Evolutionary conservation across 306 rosid genomes (phyloP), one percentile per base, ranked within the genome.

Genomic region (Quercus aquifolioides): DNA sequence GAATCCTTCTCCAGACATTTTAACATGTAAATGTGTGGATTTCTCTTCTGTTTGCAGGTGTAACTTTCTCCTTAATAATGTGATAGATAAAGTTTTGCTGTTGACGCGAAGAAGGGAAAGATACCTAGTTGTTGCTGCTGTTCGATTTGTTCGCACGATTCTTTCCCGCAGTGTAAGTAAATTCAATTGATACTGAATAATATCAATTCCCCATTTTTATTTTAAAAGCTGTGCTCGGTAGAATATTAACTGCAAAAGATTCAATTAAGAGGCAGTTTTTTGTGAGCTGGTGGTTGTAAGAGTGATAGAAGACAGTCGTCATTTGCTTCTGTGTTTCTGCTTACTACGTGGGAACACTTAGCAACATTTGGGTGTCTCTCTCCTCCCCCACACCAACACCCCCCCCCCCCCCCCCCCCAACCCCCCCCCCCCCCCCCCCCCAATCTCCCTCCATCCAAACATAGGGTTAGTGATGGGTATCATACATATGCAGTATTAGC

Each of bases 91-190:
- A 77, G 88, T 92, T 88, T 86, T 94, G 88, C 78, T 91, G 56
- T 80, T 94, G 79, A 90, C 97, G 21, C 86, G 52, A 74, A 94
- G 94, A 86, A 86, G 88, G 76, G 99, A 94, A 83, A 92, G 83
- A 73, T 94, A 87, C 81, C 83, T 94, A 68, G 95, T 92, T 78
- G 94, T 92, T 88, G 97, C 97, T 77, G 97, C 95, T 81, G 94
- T 94, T 67, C 97, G 99, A 51, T 94, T 94, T 76, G 78, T 91
- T 81, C 97, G 99, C 54, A 90, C 99, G 69, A 86, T 90, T 78
- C 96, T 94, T 60, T 81, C 91, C 49, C 97, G 97, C 76, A 92
- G 88, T 69, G 99, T 94, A 85, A 89, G 95, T 82, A 20, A 52
- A 69, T 15, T 54, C 31, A 21, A 6, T 21, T 64, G 46, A 17